Conservation (phyloP, 352 stramenopile species). For the Phytopythium vexans region DNA sequence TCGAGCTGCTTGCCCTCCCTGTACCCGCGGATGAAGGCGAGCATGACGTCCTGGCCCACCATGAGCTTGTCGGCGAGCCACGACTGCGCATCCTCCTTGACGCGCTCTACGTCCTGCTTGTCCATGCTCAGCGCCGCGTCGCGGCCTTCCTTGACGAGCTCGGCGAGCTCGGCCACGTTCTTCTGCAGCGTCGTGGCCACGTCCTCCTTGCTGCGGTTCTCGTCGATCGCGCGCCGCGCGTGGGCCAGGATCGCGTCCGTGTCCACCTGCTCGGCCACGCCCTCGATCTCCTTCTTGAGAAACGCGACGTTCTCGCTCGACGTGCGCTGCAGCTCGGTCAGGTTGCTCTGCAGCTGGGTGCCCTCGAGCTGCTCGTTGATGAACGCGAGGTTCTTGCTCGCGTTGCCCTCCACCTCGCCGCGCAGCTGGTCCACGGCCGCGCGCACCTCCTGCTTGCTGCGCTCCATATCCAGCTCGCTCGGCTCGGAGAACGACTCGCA, state of each 20-base stretch:
- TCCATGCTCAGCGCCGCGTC: slow-evolving; percentile 61
- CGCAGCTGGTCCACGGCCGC: slow-evolving; percentile 38
- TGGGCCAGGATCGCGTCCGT: slow-evolving; percentile 54
- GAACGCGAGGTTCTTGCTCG: slow-evolving; percentile 52
- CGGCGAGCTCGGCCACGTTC: slow-evolving; percentile 67
- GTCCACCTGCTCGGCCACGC: slow-evolving; percentile 61
- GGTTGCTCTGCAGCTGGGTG: slow-evolving; percentile 55
- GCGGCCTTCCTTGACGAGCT: slow-evolving; percentile 54
- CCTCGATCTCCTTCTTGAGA: slow-evolving; percentile 45
- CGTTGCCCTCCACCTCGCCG: slow-evolving; percentile 52
- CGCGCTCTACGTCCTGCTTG: slow-evolving; percentile 51
- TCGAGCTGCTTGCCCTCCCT: slow-evolving; percentile 74
- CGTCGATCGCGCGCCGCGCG: slow-evolving; percentile 51
- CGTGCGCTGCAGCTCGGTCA: slow-evolving; percentile 47
- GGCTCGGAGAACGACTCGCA: slow-evolving; percentile 50
- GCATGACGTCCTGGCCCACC: slow-evolving; percentile 73
- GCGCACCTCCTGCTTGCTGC: slow-evolving; percentile 63
- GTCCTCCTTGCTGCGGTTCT: slow-evolving; percentile 67
- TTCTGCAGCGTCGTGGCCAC: slow-evolving; percentile 60
- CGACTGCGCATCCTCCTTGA: slow-evolving; percentile 62
- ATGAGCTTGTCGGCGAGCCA: slow-evolving; percentile 85
- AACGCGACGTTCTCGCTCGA: slow-evolving; percentile 52
- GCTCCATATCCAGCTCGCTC: slow-evolving; percentile 55
- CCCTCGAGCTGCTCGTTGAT: slow-evolving; percentile 66
- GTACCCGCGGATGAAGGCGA: slow-evolving; percentile 85